Evolutionary conservation across 2,329 filamentous ascomycete species (phyloP).

Genomic region (Coleophoma crateriformis): DNA sequence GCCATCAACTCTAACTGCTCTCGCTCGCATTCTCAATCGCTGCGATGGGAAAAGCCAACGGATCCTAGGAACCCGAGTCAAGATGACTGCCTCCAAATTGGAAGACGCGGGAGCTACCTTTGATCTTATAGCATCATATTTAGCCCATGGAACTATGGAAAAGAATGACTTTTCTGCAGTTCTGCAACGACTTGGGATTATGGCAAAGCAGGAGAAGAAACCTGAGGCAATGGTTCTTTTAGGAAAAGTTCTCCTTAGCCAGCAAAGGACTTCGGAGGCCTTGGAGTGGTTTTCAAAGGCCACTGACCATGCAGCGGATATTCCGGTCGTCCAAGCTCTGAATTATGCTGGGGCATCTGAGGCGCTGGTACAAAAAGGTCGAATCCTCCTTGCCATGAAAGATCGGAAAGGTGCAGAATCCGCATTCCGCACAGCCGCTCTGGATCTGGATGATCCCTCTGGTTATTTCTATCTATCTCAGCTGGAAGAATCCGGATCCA

Average conservation of each 20-base stretch:
- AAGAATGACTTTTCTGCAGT: slow-evolving; percentile 6
- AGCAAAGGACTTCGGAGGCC: slow-evolving; percentile 14
- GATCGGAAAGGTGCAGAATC: slow-evolving; percentile 13
- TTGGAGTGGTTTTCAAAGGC: slow-evolving; percentile 19
- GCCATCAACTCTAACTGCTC: slow-evolving; percentile 12
- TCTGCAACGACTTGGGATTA: slow-evolving; percentile 12
- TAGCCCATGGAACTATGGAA: slow-evolving; percentile 1
- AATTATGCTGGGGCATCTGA: slow-evolving; percentile 20
- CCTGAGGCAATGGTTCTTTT: slow-evolving; percentile 22
- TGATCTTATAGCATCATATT: slow-evolving; percentile 13
- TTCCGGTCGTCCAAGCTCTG: slow-evolving; percentile 7
- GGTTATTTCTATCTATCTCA: slow-evolving; percentile 25
- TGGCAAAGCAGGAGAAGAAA: slow-evolving; percentile 20
- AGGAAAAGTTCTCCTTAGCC: slow-evolving; percentile 16
- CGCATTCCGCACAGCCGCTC: slow-evolving; percentile 22
- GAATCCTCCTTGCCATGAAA: slow-evolving; percentile 10
- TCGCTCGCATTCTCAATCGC: slow-evolving; percentile 18
- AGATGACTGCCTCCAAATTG: slow-evolving; percentile 18
- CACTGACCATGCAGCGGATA: slow-evolving; percentile 2
- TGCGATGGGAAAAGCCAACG: slow-evolving; percentile 11
- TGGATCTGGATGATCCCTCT: slow-evolving; percentile 21
- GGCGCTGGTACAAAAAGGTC: slow-evolving; percentile 17
- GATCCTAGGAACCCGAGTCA: slow-evolving; percentile 14
- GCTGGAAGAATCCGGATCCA: slow-evolving; percentile 9
- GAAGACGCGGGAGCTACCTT: slow-evolving; percentile 22